Base-by-base conservation (phyloP, 2,329 filamentous ascomycete species). In the Aureobasidium sp. region DNA sequence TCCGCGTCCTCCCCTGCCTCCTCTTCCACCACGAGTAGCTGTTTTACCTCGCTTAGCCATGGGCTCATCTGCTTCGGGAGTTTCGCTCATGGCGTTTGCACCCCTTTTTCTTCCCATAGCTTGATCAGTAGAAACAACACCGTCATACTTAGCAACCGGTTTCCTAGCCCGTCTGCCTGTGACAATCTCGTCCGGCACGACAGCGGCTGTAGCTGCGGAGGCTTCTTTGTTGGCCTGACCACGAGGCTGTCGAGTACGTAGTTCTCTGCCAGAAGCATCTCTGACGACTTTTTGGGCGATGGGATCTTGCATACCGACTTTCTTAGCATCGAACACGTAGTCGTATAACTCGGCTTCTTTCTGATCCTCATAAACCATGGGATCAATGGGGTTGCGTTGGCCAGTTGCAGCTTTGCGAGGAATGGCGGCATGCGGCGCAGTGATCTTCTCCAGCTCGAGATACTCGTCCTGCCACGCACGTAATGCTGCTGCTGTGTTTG, bases 301-400 rank as follows among this genome's bases (percentile, higher is more conserved):
- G 0, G 84, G 82, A 67, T 86, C 80, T 65, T 85, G 84, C 59
- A 73, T 75, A n/a, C 79, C 79, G 48, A 74, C 67, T 63, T 78
- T 79, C 66, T 81, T 81, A 0, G 80, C 71, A 64, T 83, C 82
- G 68, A 82, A 82, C 37, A 76, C 78, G 69, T 85, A 86, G 61
- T 82, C 81, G 68, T 86, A 87, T 0, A 87, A 72, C 62, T 80
- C 79, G 1, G 84, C 79, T 72, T 86, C 84, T 66, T 85, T 85
- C 71, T 80, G 80, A 66, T 84, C 83, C 67, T 85, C 83, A 64
- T 78, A 85, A 2, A 82, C 69, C n/a, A 74, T 71, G 5, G 74
- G 72, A 14, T 77, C 73, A 29, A 79, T 68, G 12, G 82, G 79
- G 22, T 75, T 70, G 22, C 78, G 74, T 14, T 77, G 78, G 22